Evolutionary conservation across 768 basidiomycete genomes (phyloP), one percentile per base, ranked within the genome.

Genomic region (Hypholoma sublateritium): DNA sequence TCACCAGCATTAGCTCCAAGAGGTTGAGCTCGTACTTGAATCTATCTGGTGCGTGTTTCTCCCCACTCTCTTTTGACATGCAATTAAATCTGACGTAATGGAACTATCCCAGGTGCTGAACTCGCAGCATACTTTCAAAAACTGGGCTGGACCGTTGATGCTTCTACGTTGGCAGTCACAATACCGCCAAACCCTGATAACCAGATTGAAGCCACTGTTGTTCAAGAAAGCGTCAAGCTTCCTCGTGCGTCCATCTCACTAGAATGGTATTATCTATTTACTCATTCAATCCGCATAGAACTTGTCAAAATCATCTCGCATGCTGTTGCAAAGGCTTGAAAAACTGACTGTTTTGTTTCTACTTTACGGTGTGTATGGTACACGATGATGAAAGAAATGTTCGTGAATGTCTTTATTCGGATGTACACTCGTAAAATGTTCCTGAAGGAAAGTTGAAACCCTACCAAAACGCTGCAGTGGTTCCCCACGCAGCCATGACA

Each of bases 141-240:
- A 60, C 78, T 89, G 47, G 88, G 84, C 19, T 94, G 92, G 92
- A 70, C 75, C 17, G 59, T 82, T 39, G 82, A 91, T 55, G 62
- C 72, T 14, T 70, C 78, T 14, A 77, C 76, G 0, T 80, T 79
- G 6, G 81, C 86, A n/a, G 77, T 93, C 50, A 74, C 71, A 14
- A 76, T 94, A 53, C 92, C 93, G 21, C 81, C 86, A 43, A 94
- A 93, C 70, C 87, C 88, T 13, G 92, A 94, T 72, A 94, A 94
- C 70, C 90, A 91, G 65, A 90, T 93, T 63, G 86, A 89, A 65
- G 89, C 92, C 0, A 88, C 89, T 0, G 80, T 94, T 48, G 88
- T 93, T 22, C 90, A 91, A 70, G 92, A 94, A 72, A 83, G 79
- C 63, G 87, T 94, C 65, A 88, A 86, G 69, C 76, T 94, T 60